A percentile compares a stretch with the other conserved stretches of the same genome.
Evolutionary conservation across 140 eudicot genomes (phyloP).

Genomic region (Oenanthe javanica): DNA sequence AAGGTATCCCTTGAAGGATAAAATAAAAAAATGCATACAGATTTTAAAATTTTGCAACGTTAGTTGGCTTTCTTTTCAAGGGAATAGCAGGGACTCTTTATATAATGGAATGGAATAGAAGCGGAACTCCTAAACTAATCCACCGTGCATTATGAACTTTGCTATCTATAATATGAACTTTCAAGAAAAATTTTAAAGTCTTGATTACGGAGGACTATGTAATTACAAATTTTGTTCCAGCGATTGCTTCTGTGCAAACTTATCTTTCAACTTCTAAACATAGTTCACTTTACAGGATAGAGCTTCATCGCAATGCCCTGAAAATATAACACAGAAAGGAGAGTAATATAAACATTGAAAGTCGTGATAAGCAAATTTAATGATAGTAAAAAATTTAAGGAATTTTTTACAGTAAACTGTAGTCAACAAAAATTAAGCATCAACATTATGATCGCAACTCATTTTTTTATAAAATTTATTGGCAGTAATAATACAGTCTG

Average conservation of each 20-base stretch:
- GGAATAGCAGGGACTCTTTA: neutral
- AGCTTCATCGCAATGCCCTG: neutral
- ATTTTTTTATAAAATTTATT: neutral
- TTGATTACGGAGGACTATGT: neutral
- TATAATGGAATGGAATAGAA: neutral
- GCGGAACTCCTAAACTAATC: neutral
- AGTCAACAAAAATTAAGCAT: neutral
- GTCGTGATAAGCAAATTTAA: neutral
- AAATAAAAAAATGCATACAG: no score
- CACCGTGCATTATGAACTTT: neutral
- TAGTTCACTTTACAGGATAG: neutral
- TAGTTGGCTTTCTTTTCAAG: neutral
- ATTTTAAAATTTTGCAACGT: no score
- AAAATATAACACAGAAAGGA: neutral
- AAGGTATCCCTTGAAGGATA: no score
- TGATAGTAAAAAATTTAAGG: no score
- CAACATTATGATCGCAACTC: neutral
- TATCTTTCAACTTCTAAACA: neutral
- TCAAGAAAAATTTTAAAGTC: neutral
- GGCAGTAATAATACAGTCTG: neutral
- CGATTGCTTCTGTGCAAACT: neutral
- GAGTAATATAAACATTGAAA: neutral
- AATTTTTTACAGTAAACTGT: neutral
- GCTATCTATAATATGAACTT: neutral
- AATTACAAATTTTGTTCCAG: neutral